phyloP scores from a whole-genome alignment of 176 grass and related monocot species.

The Stipa capillata region DNA sequence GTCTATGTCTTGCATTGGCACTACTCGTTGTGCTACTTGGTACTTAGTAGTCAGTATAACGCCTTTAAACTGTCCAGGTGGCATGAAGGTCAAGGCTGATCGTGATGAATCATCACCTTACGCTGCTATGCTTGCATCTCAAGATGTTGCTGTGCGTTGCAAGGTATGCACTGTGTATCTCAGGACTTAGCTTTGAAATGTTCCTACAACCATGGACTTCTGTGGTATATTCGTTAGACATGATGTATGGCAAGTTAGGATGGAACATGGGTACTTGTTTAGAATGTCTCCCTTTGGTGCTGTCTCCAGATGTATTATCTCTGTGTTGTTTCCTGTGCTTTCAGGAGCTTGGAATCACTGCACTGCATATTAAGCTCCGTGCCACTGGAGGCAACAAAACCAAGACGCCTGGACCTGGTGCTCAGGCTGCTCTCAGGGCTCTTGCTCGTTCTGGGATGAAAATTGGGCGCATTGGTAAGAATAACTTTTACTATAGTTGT shows the following conservation, averaged over 20 bases:
- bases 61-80: constrained; percentile 27
- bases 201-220: background rate
- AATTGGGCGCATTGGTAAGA: constrained; percentile 76
- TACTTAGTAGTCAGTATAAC: background rate
- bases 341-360: constrained; percentile 86
- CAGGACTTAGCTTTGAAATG: background rate
- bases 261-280: background rate
- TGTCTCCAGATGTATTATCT: background rate
- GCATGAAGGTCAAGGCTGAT: constrained; percentile 95
- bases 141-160: constrained; percentile 74
- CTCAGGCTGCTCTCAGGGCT: constrained; percentile 83
- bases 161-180: constrained; percentile 28
- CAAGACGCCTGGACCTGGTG: constrained; percentile 84
- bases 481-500: background rate
- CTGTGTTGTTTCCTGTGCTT: background rate
- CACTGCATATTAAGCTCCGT: constrained; percentile 73
- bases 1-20: background rate
- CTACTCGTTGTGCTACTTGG: background rate
- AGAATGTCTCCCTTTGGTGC: background rate
- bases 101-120: constrained; percentile 89
- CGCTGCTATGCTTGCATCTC: constrained; percentile 92
- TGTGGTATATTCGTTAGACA: background rate
- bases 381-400: constrained; percentile 93
- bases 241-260: background rate
- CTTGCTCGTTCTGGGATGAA: constrained; percentile 94